Evolutionary conservation across 1,284 basidiomycete genomes (phyloP).

Genomic region (Boletus nobilissimus): DNA sequence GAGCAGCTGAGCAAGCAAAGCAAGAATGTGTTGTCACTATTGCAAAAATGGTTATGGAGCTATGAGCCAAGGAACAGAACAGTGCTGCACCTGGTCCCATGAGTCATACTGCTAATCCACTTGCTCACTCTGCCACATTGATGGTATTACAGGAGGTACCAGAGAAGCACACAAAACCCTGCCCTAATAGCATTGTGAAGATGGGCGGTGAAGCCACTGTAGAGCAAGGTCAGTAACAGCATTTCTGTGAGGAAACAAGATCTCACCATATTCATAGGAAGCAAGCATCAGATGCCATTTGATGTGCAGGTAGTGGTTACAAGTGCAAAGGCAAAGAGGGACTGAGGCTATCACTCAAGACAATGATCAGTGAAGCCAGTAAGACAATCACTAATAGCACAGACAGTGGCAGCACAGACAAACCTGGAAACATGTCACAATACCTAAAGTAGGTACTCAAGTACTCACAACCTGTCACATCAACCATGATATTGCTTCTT

Average conservation of each 20-base stretch:
- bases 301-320: background rate
- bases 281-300: background rate
- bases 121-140: background rate
- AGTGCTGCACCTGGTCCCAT: background rate
- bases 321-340: background rate
- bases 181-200: too few species aligned
- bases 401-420: too few species aligned
- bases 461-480: background rate
- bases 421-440: constrained; percentile 10
- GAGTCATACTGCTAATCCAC: background rate
- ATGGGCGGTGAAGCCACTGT: background rate
- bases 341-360: constrained; percentile 8
- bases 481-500: constrained; percentile 5
- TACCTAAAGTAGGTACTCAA: constrained; percentile 4
- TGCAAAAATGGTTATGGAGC: constrained; percentile 12
- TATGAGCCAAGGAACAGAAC: background rate
- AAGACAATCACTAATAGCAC: background rate
- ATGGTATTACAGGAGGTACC: background rate
- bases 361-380: background rate
- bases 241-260: background rate
- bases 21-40: constrained; percentile 14
- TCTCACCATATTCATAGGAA: background rate
- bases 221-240: background rate
- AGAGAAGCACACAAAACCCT: background rate
- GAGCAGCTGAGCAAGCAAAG: constrained; percentile 10